Evolutionary conservation across 1,284 basidiomycete species (phyloP).

Genomic region (Cutaneotrichosporon sp.): DNA sequence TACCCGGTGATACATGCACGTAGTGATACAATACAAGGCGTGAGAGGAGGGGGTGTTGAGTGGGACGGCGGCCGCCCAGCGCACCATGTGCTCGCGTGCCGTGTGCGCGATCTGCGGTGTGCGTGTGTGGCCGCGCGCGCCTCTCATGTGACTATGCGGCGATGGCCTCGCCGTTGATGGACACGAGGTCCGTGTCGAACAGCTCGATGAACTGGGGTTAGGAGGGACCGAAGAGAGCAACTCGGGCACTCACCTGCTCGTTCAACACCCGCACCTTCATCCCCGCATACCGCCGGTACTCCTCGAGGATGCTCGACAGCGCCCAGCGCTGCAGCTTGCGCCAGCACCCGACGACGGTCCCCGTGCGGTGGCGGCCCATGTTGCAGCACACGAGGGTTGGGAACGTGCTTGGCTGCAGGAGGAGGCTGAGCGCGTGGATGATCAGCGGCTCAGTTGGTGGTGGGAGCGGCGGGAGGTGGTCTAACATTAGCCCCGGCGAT

Average conservation of each 20-base stretch:
- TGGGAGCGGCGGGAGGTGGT: conserved; percentile 50
- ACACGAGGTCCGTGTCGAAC: conserved; percentile 59
- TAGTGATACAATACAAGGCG: conserved; percentile 7
- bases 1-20: conserved; percentile 10
- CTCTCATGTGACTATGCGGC: background rate
- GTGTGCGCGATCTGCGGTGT: background rate
- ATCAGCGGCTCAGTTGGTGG: conserved; percentile 58
- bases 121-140: background rate
- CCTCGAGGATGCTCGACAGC: conserved; percentile 57
- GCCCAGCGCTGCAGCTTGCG: conserved; percentile 57
- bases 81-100: background rate
- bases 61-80: background rate
- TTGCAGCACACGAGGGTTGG: conserved; percentile 60
- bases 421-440: conserved; percentile 57
- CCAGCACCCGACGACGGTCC: conserved; percentile 59
- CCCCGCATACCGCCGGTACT: conserved; percentile 58
- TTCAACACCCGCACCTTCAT: conserved; percentile 59
- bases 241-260: conserved; percentile 53
- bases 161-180: conserved; percentile 31
- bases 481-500: conserved; percentile 22
- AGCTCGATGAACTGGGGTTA: conserved; percentile 59
- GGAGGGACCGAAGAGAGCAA: background rate
- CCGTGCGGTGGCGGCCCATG: conserved; percentile 58
- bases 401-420: conserved; percentile 57
- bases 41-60: background rate